Evolutionary conservation across 306 rosid species (phyloP).

Genomic region (Abrus pulchellus): DNA sequence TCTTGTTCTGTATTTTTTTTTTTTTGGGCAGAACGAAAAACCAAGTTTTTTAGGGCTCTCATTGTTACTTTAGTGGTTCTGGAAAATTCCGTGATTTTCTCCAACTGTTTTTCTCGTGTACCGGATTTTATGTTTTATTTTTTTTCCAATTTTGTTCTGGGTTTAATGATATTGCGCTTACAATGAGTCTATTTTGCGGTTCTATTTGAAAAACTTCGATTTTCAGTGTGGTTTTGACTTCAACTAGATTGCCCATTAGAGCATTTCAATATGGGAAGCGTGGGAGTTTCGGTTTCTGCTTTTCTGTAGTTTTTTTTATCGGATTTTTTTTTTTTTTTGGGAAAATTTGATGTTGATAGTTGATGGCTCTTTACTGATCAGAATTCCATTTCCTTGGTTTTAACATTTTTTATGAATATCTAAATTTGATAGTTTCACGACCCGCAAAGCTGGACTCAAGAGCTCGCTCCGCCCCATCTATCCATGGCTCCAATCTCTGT

Average conservation of each 20-base stretch:
- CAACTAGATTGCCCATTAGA: constrained; percentile 13
- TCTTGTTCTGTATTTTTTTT: not conserved
- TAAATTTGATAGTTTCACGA: constrained; percentile 65
- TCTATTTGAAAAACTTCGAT: constrained; percentile 2
- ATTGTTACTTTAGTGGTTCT: constrained; percentile 4
- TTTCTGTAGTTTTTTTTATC: no score
- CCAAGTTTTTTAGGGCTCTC: not conserved
- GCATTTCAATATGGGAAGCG: constrained; percentile 3
- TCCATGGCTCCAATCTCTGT: constrained; percentile 69
- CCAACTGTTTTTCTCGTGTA: not conserved
- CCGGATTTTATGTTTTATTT: not conserved
- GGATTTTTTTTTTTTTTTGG: not conserved
- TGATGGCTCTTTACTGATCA: constrained; percentile 17
- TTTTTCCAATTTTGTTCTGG: not conserved
- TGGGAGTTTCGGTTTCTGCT: constrained; percentile 6
- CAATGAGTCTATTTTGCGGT: not conserved
- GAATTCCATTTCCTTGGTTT: constrained; percentile 2
- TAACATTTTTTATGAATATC: not conserved
- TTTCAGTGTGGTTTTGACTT: constrained; percentile 30
- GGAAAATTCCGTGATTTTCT: constrained; percentile 26
- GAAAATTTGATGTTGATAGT: not conserved
- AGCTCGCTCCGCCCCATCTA: constrained; percentile 72
- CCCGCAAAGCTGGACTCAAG: constrained; percentile 87
- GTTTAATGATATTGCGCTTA: not conserved
- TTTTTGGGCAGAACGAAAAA: not conserved